Conservation (phyloP, 2,329 filamentous ascomycete species). For the Plenodomus lindquistii region DNA sequence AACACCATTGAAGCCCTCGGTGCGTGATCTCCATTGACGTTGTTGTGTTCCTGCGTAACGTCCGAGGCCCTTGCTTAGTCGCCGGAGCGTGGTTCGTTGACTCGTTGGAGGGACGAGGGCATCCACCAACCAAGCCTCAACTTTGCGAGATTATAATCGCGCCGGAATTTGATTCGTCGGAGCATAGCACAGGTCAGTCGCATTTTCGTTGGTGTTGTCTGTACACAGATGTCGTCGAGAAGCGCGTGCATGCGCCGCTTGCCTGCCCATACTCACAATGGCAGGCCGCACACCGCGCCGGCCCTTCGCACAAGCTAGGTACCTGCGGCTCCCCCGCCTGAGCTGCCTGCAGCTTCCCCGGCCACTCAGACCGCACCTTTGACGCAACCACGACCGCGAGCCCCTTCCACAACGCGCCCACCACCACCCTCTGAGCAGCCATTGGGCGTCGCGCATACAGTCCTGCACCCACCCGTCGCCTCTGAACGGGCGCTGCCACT, state of each 20-base stretch:
- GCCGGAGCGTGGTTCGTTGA: constrained; percentile 16
- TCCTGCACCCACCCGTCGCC: constrained; percentile 25
- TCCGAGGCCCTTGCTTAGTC: constrained; percentile 19
- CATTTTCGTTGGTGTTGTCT: not conserved
- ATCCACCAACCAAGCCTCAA: constrained; percentile 23
- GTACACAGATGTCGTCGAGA: not conserved
- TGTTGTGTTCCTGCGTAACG: constrained; percentile 14
- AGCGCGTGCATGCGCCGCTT: not conserved
- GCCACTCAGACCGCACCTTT: constrained; percentile 39
- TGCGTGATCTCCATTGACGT: not conserved
- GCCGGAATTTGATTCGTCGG: constrained; percentile 19
- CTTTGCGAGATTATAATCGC: constrained; percentile 13
- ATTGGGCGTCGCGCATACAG: constrained; percentile 29
- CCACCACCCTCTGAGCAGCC: constrained; percentile 22
- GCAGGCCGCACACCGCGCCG: constrained; percentile 11
- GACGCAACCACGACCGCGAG: constrained; percentile 38
- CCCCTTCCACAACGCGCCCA: constrained; percentile 35
- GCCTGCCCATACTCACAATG: constrained; percentile 15
- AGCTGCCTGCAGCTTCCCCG: constrained; percentile 25
- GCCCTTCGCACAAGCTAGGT: constrained; percentile 5
- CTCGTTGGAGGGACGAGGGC: constrained; percentile 9
- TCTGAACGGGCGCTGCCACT: constrained; percentile 3
- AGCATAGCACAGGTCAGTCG: constrained; percentile 15
- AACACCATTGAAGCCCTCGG: not conserved
- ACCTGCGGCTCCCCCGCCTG: constrained; percentile 22